Percentiles rank a stretch among this genome's conserved stretches.
Evolutionary conservation across 1,139 yeast genomes (phyloP).

Genomic region (Candida pseudocylindracea): DNA sequence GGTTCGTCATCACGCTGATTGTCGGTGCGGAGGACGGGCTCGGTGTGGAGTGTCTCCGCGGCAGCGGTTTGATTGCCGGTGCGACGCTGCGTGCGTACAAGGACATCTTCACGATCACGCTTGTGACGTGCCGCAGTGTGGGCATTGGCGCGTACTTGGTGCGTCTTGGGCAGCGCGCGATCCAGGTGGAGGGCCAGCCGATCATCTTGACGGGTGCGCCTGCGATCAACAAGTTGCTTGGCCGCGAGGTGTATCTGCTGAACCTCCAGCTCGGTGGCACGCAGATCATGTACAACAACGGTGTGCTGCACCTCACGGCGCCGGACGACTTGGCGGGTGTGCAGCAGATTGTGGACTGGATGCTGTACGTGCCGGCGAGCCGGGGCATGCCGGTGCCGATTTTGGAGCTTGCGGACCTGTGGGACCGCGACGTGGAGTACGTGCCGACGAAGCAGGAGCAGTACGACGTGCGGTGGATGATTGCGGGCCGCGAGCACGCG

Average conservation of each 20-base stretch:
- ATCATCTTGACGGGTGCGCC: slow-evolving; percentile 98
- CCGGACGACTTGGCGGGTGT: slow-evolving; percentile 93
- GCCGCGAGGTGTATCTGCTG: slow-evolving; percentile 92
- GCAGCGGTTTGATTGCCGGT: slow-evolving; percentile 97
- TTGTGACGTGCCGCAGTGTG: slow-evolving; percentile 95
- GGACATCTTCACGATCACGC: slow-evolving; percentile 87
- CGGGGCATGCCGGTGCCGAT: slow-evolving; percentile 86
- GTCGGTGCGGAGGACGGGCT: slow-evolving; percentile 91
- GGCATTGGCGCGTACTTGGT: slow-evolving; percentile 99
- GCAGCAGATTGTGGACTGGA: slow-evolving; percentile 84
- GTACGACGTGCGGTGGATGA: slow-evolving; percentile 90
- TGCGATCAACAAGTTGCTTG: slow-evolving; percentile 87
- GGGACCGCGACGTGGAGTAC: slow-evolving; percentile 88
- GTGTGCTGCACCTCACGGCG: slow-evolving; percentile 95
- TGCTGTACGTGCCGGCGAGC: slow-evolving; percentile 86
- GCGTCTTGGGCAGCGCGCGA: slow-evolving; percentile 95
- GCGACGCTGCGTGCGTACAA: slow-evolving; percentile 94
- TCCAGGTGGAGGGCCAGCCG: slow-evolving; percentile 97
- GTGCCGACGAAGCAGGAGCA: slow-evolving; percentile 51
- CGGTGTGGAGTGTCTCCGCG: slow-evolving; percentile 95
- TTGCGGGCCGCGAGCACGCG: slow-evolving; percentile 53
- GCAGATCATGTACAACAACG: slow-evolving; percentile 93
- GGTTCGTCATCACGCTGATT: slow-evolving; percentile 63
- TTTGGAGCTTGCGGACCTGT: slow-evolving; percentile 53
- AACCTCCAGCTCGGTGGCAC: slow-evolving; percentile 98